Evolutionary conservation across 306 rosid genomes (phyloP).

Genomic region (Dryas alaskensis): DNA sequence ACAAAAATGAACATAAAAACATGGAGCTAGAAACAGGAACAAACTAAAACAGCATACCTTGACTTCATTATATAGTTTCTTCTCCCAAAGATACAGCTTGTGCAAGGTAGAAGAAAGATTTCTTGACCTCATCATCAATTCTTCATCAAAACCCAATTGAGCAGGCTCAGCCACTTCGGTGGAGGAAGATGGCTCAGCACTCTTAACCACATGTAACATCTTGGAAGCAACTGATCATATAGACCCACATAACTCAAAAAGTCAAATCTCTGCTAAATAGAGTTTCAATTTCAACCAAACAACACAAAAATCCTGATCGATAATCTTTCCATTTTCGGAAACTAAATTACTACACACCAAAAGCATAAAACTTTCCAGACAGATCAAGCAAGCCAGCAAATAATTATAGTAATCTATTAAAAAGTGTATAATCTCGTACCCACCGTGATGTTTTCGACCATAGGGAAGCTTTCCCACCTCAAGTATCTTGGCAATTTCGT

Average conservation of each 20-base stretch:
- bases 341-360: constrained; percentile 6
- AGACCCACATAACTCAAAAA: constrained; percentile 22
- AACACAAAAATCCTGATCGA: background rate
- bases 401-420: background rate
- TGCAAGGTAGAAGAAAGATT: constrained; percentile 81
- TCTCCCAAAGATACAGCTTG: constrained; percentile 92
- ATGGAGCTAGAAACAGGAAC: background rate
- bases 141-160: constrained; percentile 44
- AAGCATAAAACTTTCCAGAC: background rate
- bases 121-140: constrained; percentile 44
- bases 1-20: background rate
- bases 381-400: constrained; percentile 16
- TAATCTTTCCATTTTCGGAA: background rate
- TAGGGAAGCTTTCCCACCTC: constrained; percentile 80
- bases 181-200: constrained; percentile 45
- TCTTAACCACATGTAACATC: constrained; percentile 47
- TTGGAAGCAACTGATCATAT: constrained; percentile 61
- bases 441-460: constrained; percentile 53
- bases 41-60: constrained; percentile 51
- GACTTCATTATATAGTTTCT: constrained; percentile 87
- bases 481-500: constrained; percentile 63
- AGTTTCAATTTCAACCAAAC: constrained; percentile 13
- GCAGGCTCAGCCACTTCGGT: constrained; percentile 33
- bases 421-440: constrained; percentile 13
- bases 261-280: constrained; percentile 15